Percentiles rank a stretch among this genome's conserved stretches.
These are phyloP conservation scores for Fusarium denticulatum DNA, from an alignment of 2,329 filamentous ascomycete genomes.

Conservation along the genomic window DNA sequence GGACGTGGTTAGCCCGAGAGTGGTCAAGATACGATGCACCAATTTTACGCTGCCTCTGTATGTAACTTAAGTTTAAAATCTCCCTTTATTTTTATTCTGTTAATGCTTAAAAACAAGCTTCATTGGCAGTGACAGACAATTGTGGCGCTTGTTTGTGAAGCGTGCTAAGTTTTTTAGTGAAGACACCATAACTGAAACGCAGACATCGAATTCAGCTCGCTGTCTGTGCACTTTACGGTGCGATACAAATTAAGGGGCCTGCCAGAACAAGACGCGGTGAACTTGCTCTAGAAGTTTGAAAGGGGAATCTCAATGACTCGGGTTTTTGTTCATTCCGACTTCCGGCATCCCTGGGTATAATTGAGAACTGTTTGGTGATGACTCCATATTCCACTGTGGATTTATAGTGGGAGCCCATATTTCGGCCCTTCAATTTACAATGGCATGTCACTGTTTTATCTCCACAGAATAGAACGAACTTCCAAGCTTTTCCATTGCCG, in stretches of 20 bases:
- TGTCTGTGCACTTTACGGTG: neutral
- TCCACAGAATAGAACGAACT: accelerated
- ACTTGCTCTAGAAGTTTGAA: neutral
- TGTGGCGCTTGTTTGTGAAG: neutral
- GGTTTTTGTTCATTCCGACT: neutral
- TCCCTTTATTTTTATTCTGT: neutral
- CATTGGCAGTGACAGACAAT: conserved; percentile 6
- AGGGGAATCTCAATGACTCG: neutral
- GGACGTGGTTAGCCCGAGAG: neutral
- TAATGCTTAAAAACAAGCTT: conserved; percentile 33
- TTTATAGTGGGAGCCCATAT: neutral
- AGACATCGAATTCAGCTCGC: neutral
- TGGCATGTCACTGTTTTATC: neutral
- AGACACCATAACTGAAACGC: neutral
- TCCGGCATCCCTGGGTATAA: neutral
- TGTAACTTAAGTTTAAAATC: neutral
- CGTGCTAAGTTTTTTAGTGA: neutral
- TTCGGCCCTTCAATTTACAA: neutral
- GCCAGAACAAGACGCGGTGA: neutral
- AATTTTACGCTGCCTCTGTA: neutral
- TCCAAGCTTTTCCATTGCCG: neutral
- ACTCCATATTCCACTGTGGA: neutral
- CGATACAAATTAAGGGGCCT: neutral
- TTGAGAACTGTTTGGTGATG: neutral
- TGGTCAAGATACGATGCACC: neutral